Conservation (phyloP, 2,329 filamentous ascomycete genomes). For the Alternaria rosae region DNA sequence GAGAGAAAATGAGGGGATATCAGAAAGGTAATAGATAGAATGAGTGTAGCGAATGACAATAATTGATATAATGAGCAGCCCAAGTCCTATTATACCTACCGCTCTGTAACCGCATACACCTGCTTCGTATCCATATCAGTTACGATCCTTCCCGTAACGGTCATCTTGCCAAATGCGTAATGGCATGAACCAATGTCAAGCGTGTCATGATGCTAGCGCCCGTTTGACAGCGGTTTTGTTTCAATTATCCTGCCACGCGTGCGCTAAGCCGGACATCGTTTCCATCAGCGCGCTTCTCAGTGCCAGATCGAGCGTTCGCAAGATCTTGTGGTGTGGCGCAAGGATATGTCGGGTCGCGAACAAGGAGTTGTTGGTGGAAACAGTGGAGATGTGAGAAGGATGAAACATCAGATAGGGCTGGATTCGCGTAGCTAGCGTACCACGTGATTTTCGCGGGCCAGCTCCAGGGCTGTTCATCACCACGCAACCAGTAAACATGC, state of each 20-base stretch:
- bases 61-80: neutral
- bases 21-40: constrained; percentile 9
- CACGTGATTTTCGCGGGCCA: neutral
- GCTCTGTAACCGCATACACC: neutral
- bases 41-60: neutral
- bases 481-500: neutral
- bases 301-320: neutral
- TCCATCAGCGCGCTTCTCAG: neutral
- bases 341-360: neutral
- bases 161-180: neutral
- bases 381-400: neutral
- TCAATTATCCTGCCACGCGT: neutral
- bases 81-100: neutral
- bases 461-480: neutral
- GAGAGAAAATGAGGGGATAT: constrained; percentile 18
- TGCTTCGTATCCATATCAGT: neutral
- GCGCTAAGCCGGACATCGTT: neutral
- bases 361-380: neutral
- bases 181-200: constrained; percentile 1
- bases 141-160: constrained; percentile 2
- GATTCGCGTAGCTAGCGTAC: neutral
- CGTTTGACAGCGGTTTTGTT: neutral
- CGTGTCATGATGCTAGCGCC: neutral
- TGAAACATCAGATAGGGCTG: neutral
- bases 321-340: neutral